Evolutionary conservation across 805 yeast species (phyloP), one percentile per base, ranked within the genome.

Genomic region (Starmerella vitae): DNA sequence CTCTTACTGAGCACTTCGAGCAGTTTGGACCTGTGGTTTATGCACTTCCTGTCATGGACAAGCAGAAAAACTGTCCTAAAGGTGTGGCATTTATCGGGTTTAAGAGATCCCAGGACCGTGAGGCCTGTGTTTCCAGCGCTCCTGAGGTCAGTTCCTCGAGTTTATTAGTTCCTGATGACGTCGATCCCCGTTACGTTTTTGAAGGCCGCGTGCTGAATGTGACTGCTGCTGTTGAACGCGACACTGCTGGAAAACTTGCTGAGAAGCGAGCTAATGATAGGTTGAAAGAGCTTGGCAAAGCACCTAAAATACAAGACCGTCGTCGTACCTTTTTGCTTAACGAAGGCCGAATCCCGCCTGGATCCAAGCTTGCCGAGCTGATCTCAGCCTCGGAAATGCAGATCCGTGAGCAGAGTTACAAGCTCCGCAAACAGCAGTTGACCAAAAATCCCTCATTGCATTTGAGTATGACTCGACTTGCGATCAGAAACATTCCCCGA

Each of bases 21-120:
- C 70, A 74, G 49, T 85, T 91, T 57, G 98, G 98, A 10, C 71
- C 80, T 5, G 84, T 91, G 18, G 78, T 79, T 51, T 91, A 85
- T 57, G 98, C 98, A 1, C 67, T 91, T 33, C 95, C 97, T 0
- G 98, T 91, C 12, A 67, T 78, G 46, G 98, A 91, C 54, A 80
- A 67, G 54, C 78, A 67, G 39, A 76, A 94, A 2, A 93, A 93
- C 5, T 64, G 82, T 44, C 88, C 97, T 10, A 81, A 70, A 57
- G 98, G 98, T 46, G 79, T 95, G 1, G 98, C 95, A 0, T 91
- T 91, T 57, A 94, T 91, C 31, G 93, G 94, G 0, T 91, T 91
- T 56, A 60, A 58, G 36, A 63, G 68, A 18, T 72, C 71, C 38
- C 74, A 68, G 4, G 72, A 79, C 3, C 81, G 74, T 51, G 67